Evolutionary conservation across 176 grass and related monocot species (phyloP), one percentile per base, ranked within the genome.

Genomic region (Oryza nivara): DNA sequence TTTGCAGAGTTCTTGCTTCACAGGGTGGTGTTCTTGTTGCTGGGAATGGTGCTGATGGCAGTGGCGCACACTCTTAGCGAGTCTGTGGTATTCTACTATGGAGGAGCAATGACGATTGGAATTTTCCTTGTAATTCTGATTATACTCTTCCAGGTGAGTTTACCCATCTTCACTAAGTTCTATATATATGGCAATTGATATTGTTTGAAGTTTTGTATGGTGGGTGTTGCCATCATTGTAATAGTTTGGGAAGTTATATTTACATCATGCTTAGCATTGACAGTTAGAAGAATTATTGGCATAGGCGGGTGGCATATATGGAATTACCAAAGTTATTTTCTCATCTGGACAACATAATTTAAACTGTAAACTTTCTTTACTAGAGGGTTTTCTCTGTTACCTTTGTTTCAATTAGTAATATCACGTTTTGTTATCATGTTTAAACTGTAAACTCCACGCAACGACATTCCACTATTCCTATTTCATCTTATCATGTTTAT

Each of bases 81-180:
- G 38, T 95, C 93, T 49, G 73, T 98, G 15, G 91, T 98, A 72
- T 98, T 98, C 88, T 98, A 95, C 85, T 98, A 98, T 43, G 93
- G 96, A 13, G 91, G 96, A 28, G 93, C 92, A 1, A 98, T 98
- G 91, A 98, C 93, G 1, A 87, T 98, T 1, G 93, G 96, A 54
- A 93, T 98, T 80, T 80, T 98, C 70, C 73, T 95, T 77, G 91
- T 98, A 48, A 20, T 98, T 68, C 80, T 98, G 60, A 88, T 98
- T 41, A 82, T 98, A 84, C 93, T 98, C 73, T 93, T 92, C 85
- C 96, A 98, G 96, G 96, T 98, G 84, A 86, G 26, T 80, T 44
- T 15, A 6, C 54, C 36, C 47, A 56, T 71, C 7, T 78, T 25
- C 19, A 49, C 9, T 83, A 45, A 72, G 13, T 79, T 78, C 63